Evolutionary conservation across 2,329 filamentous ascomycete genomes (phyloP).

Genomic region (Pseudogymnoascus sp.): DNA sequence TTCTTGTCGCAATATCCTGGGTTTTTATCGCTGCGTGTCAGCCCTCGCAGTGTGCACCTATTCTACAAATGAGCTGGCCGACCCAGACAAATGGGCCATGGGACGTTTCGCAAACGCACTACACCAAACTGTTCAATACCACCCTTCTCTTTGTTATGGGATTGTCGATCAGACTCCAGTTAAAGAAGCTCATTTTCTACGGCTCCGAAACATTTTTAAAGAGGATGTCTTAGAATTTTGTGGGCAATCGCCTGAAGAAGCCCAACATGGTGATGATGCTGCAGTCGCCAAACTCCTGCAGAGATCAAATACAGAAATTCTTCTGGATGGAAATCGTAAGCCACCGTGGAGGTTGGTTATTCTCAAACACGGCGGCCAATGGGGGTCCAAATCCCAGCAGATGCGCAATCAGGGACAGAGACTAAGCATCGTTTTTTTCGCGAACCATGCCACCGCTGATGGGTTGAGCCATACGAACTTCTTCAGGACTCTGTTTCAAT

Average conservation of each 20-base stretch:
- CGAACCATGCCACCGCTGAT: conserved; percentile 13
- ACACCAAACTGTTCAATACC: conserved; percentile 14
- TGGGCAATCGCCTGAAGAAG: background rate
- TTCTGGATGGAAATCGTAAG: conserved; percentile 14
- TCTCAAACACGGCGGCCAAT: conserved; percentile 13
- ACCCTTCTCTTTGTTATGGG: conserved; percentile 19
- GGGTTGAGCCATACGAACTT: conserved; percentile 18
- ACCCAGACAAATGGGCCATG: background rate
- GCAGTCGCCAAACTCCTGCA: background rate
- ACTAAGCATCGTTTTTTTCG: conserved; percentile 18
- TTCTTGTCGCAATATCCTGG: background rate
- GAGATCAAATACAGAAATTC: background rate
- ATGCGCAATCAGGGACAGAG: background rate
- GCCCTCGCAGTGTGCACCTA: background rate
- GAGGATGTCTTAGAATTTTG: conserved; percentile 18
- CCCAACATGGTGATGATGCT: conserved; percentile 12
- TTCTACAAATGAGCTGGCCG: background rate
- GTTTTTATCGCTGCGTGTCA: background rate
- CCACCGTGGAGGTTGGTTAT: conserved; percentile 21
- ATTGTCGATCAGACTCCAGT: conserved; percentile 12
- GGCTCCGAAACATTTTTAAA: conserved; percentile 14
- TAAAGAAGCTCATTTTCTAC: conserved; percentile 17
- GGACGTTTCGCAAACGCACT: conserved; percentile 9
- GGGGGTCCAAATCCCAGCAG: background rate
- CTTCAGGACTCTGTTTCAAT: conserved; percentile 16